Evolutionary conservation across 1,284 basidiomycete genomes (phyloP).

Genomic region (Melampsora americana): DNA sequence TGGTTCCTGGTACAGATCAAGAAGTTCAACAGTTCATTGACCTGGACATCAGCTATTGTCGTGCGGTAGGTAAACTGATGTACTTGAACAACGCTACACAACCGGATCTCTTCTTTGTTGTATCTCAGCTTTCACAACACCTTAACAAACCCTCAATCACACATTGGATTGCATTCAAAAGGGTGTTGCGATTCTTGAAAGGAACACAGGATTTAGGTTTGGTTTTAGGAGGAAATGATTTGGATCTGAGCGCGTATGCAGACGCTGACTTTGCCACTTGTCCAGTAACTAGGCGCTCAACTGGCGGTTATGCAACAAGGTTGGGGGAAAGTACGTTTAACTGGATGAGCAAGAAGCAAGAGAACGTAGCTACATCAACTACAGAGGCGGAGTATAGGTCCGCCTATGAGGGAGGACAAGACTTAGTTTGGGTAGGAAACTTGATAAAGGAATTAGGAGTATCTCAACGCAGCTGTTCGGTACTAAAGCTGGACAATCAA

Average conservation of each 20-base stretch:
- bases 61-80: conserved; percentile 11
- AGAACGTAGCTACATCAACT: no score
- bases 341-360: no score
- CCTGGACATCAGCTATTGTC: not conserved
- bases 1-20: not conserved
- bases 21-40: not conserved
- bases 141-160: conserved; percentile 14
- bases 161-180: conserved; percentile 15
- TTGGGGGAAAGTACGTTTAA: no score
- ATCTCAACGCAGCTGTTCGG: not conserved
- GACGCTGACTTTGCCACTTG: no score
- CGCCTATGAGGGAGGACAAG: no score
- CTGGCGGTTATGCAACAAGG: not conserved
- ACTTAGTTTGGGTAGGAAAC: no score
- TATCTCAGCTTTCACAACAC: not conserved
- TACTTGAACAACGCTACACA: not conserved
- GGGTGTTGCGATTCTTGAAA: conserved; percentile 10
- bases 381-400: no score
- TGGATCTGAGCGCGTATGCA: not conserved
- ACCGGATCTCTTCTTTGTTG: conserved; percentile 18
- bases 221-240: not conserved
- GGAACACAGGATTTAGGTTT: not conserved
- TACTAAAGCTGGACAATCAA: not conserved
- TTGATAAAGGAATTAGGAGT: not conserved
- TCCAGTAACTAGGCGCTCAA: no score